These are phyloP conservation scores for Raphanus hybrid DNA, from an alignment of 441 rosid species.

Conservation along the genomic window DNA sequence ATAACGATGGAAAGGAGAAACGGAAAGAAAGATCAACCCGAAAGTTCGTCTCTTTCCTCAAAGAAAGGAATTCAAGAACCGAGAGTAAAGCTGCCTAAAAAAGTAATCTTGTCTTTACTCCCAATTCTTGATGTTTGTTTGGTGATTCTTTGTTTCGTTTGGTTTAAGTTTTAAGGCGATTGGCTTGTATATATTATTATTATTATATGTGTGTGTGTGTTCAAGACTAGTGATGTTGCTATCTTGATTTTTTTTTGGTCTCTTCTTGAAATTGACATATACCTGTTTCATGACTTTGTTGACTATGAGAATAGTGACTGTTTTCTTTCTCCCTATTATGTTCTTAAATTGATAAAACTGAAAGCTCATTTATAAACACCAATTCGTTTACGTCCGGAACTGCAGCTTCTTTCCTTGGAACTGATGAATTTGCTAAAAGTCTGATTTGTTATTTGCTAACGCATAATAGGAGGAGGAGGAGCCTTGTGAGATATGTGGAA, in stretches of 20 bases:
- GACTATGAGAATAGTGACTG: no score
- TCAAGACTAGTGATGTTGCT: not conserved
- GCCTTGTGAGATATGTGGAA: conserved; percentile 46
- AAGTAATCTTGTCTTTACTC: not conserved
- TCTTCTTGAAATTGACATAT: no score
- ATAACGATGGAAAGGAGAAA: not conserved
- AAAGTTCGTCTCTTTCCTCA: conserved; percentile 14
- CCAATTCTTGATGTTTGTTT: not conserved
- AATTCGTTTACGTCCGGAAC: no score
- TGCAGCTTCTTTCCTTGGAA: not conserved
- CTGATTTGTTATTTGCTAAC: no score
- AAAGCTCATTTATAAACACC: no score
- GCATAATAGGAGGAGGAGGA: not conserved
- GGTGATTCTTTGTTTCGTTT: not conserved
- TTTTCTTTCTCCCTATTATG: no score
- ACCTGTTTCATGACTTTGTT: no score
- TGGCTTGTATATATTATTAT: not conserved
- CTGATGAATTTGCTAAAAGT: not conserved
- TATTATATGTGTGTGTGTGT: no score
- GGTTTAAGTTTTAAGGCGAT: not conserved
- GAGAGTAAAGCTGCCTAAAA: not conserved
- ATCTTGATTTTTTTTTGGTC: not conserved
- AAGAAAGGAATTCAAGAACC: conserved; percentile 10
- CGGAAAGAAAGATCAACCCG: not conserved
- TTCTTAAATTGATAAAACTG: no score